phyloP scores from a whole-genome alignment of 306 rosid species.

The Trifolium repens region DNA sequence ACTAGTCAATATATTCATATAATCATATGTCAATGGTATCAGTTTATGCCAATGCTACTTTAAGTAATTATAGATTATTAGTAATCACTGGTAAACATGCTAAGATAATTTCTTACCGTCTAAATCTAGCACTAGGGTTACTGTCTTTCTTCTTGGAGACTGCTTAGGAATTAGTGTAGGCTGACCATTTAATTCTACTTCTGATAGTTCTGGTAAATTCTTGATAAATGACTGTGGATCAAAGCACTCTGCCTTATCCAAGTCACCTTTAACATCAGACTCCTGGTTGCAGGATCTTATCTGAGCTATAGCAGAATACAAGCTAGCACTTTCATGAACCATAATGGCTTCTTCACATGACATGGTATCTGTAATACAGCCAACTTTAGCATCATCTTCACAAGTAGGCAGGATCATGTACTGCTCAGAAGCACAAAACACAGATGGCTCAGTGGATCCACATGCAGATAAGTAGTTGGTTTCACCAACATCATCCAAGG shows the following conservation, averaged over 20 bases:
- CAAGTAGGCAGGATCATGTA: constrained; percentile 81
- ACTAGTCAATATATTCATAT: not conserved
- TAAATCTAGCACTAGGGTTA: constrained; percentile 92
- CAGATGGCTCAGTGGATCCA: constrained; percentile 58
- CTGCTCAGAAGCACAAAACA: constrained; percentile 73
- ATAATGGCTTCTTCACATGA: constrained; percentile 57
- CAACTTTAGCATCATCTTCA: constrained; percentile 68
- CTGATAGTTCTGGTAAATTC: constrained; percentile 85
- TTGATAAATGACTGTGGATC: constrained; percentile 89
- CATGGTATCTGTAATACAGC: constrained; percentile 49
- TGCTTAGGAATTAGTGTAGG: constrained; percentile 58
- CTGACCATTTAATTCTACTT: constrained; percentile 69
- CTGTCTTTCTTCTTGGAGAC: constrained; percentile 62
- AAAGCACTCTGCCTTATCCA: constrained; percentile 75
- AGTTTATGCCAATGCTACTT: constrained; percentile 14
- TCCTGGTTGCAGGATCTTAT: constrained; percentile 71
- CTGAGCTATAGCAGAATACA: constrained; percentile 78
- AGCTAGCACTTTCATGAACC: constrained; percentile 60
- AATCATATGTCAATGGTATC: not conserved
- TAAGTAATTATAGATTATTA: constrained; percentile 24
- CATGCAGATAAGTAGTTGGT: constrained; percentile 60
- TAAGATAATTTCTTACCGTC: constrained; percentile 73
- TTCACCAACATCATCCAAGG: constrained; percentile 59
- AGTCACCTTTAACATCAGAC: constrained; percentile 57
- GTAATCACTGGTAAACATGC: constrained; percentile 26